phyloP scores from a whole-genome alignment of 2,329 filamentous ascomycete species.

The Trichoderma gracile region DNA sequence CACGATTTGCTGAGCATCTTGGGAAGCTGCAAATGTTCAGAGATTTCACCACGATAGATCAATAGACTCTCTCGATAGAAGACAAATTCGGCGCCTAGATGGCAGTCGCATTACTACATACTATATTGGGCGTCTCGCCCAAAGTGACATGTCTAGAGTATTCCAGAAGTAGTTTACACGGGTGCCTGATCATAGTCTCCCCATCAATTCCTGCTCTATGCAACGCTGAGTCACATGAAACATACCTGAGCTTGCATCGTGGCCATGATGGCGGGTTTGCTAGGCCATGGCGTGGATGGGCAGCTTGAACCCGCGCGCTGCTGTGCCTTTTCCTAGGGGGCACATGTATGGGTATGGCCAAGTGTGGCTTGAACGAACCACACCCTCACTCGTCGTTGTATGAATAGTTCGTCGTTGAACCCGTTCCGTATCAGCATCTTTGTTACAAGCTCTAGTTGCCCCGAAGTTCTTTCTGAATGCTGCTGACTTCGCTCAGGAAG shows the following conservation, averaged over 20 bases:
- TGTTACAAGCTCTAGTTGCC: slow-evolving; percentile 34
- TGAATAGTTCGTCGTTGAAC: not conserved
- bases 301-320: not conserved
- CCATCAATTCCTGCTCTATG: slow-evolving; percentile 2
- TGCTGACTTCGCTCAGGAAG: slow-evolving; percentile 52
- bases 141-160: slow-evolving; percentile 20
- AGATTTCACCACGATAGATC: not conserved
- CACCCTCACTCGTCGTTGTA: not conserved
- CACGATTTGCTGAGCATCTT: not conserved
- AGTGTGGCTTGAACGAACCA: not conserved
- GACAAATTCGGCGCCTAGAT: not conserved
- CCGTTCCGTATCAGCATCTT: not conserved
- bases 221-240: not conserved
- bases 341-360: not conserved
- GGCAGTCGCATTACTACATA: slow-evolving; percentile 3
- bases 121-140: not conserved
- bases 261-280: not conserved
- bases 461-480: slow-evolving; percentile 54
- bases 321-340: not conserved
- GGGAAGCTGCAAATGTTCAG: not conserved
- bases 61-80: not conserved
- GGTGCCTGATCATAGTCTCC: slow-evolving; percentile 1
- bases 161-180: slow-evolving; percentile 24
- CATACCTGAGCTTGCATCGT: not conserved
- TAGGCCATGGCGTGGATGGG: not conserved